Evolutionary conservation across 257 asterid species (phyloP).

Genomic region (Nicotiana paniculata): DNA sequence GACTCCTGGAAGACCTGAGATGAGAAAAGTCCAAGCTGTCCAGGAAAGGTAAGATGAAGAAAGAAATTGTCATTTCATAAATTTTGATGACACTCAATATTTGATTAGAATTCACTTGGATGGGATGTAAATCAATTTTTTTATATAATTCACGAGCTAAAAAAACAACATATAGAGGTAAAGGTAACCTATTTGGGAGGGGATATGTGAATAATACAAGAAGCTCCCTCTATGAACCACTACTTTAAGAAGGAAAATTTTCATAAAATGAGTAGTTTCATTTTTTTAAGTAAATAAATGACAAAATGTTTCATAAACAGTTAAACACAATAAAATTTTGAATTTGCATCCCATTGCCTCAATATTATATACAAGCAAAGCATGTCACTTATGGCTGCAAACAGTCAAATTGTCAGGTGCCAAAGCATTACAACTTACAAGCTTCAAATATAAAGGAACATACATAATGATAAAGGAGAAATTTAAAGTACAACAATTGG

Average conservation of each 20-base stretch:
- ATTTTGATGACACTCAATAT: not conserved
- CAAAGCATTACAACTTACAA: not conserved
- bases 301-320: not conserved
- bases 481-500: not conserved
- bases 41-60: conserved; percentile 8
- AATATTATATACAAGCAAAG: not conserved
- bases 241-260: not conserved
- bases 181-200: not conserved
- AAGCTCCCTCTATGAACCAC: not conserved
- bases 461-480: not conserved
- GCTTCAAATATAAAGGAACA: not conserved
- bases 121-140: not conserved
- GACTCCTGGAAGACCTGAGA: conserved; percentile 98
- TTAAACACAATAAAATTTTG: not conserved
- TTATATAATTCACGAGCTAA: not conserved
- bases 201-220: not conserved
- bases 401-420: not conserved
- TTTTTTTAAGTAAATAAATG: not conserved
- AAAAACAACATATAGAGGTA: not conserved
- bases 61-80: not conserved
- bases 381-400: not conserved
- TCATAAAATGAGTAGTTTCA: not conserved
- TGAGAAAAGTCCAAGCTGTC: conserved; percentile 95
- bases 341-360: not conserved
- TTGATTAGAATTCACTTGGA: not conserved